phyloP scores from a whole-genome alignment of 768 basidiomycete genomes.

The Collybia mongolica region DNA sequence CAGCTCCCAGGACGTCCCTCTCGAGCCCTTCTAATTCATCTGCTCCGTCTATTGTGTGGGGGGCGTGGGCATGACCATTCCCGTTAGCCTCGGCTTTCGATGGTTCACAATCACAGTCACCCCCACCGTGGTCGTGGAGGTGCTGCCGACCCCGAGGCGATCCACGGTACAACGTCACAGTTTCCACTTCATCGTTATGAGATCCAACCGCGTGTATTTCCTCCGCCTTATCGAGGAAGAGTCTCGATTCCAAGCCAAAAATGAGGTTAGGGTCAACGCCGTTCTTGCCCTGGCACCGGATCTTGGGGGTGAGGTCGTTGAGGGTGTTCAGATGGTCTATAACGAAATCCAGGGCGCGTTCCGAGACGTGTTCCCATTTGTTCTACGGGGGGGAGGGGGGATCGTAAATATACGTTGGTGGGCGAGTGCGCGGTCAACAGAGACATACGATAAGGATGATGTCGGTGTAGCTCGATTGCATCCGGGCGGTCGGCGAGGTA shows the following conservation, averaged over 20 bases:
- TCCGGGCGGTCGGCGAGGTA: slow-evolving; percentile 85
- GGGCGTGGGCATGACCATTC: neutral
- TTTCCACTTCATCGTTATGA: slow-evolving; percentile 88
- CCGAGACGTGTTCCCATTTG: slow-evolving; percentile 87
- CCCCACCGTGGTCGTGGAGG: slow-evolving; percentile 16
- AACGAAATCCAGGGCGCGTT: slow-evolving; percentile 76
- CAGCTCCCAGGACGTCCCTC: slow-evolving; percentile 37
- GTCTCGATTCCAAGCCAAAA: slow-evolving; percentile 87
- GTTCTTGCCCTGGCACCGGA: slow-evolving; percentile 59
- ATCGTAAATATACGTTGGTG: neutral
- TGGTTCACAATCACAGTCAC: slow-evolving; percentile 10
- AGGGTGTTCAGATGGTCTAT: slow-evolving; percentile 86
- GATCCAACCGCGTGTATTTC: slow-evolving; percentile 16
- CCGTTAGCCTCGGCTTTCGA: slow-evolving; percentile 7
- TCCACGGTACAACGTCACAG: slow-evolving; percentile 59
- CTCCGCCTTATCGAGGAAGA: slow-evolving; percentile 44
- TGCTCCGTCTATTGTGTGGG: neutral
- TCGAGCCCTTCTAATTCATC: slow-evolving; percentile 23
- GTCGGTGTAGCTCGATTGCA: slow-evolving; percentile 96
- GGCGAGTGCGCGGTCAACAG: slow-evolving; percentile 1
- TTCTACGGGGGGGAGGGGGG: slow-evolving; percentile 50
- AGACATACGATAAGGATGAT: slow-evolving; percentile 75
- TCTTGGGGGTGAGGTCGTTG: slow-evolving; percentile 88
- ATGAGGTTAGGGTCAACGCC: slow-evolving; percentile 78
- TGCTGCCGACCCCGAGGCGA: slow-evolving; percentile 17